phyloP scores from a whole-genome alignment of 164 flowering plant genomes.

The Aristolochia californica region DNA sequence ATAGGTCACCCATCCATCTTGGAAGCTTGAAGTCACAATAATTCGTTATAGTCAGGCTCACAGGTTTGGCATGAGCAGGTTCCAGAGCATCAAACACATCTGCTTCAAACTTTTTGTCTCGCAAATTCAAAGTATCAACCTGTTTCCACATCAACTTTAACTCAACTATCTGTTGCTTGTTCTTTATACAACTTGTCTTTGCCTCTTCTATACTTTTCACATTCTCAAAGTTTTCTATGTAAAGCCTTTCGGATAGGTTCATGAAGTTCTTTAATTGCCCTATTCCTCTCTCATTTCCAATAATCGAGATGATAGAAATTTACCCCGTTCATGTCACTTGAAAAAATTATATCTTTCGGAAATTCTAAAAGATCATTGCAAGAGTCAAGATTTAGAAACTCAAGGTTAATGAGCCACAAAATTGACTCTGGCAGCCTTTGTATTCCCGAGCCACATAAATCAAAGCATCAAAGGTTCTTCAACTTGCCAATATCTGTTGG shows the following conservation, averaged over 20 bases:
- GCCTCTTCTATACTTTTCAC: background rate
- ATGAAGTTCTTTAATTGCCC: constrained; percentile 3
- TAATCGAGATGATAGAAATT: background rate
- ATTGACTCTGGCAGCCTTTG: background rate
- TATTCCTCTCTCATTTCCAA: constrained; percentile 4
- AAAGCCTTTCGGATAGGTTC: constrained; percentile 2
- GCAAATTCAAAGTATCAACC: too few relatives aligned
- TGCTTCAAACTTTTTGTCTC: background rate
- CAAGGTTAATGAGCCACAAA: background rate
- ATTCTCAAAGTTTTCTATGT: constrained; percentile 8
- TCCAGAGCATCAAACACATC: constrained; percentile 7
- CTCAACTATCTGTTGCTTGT: constrained; percentile 4
- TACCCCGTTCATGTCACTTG: too few relatives aligned
- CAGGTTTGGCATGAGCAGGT: background rate
- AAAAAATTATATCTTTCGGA: background rate
- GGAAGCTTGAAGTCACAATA: background rate
- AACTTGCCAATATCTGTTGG: constrained; percentile 4
- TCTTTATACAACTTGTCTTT: constrained; percentile 2
- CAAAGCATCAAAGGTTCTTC: background rate
- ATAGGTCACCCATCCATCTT: constrained; percentile 4
- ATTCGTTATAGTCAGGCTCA: background rate
- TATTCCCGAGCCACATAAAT: background rate
- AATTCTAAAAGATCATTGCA: too few relatives aligned
- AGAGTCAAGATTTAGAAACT: too few relatives aligned
- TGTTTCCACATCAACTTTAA: constrained; percentile 8